These are phyloP conservation scores for Coemansia sp. DNA, from an alignment of 192 early-diverging fungal species.

Conservation along the genomic window DNA sequence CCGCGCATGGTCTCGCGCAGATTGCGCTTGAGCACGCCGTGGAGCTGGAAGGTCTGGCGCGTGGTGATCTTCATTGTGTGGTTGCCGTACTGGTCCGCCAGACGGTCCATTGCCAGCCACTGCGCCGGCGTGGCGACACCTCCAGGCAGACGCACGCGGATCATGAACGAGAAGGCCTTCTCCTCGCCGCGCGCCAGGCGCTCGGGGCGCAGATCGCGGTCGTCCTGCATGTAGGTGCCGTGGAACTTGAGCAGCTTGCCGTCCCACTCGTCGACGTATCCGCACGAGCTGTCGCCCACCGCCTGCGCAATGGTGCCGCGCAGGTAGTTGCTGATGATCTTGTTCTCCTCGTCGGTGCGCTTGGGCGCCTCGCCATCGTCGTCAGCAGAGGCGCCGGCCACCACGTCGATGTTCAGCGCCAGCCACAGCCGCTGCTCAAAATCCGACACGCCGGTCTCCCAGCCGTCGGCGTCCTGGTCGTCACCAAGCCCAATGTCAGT, in stretches of 20 bases:
- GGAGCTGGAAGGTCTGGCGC: constrained; percentile 96
- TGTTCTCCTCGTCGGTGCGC: constrained; percentile 89
- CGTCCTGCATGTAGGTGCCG: constrained; percentile 96
- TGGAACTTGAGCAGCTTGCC: constrained; percentile 95
- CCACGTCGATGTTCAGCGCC: constrained; percentile 71
- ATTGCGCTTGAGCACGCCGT: constrained; percentile 91
- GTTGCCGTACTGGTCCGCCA: constrained; percentile 82
- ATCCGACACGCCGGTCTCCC: constrained; percentile 72
- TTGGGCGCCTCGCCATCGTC: constrained; percentile 58
- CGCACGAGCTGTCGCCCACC: constrained; percentile 78
- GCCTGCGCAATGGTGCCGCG: constrained; percentile 91
- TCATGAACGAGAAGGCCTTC: constrained; percentile 95
- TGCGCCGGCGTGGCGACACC: constrained; percentile 85
- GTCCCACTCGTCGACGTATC: constrained; percentile 84
- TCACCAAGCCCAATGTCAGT: constrained; percentile 76
- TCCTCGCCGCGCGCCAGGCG: constrained; percentile 83
- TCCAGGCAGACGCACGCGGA: constrained; percentile 91
- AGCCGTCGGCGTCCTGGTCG: constrained; percentile 93
- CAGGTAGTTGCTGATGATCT: constrained; percentile 87
- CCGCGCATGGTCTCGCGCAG: constrained; percentile 85
- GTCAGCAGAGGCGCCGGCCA: constrained; percentile 61
- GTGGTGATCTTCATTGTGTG: constrained; percentile 93
- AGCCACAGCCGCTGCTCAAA: constrained; percentile 86
- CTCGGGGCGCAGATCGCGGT: constrained; percentile 88
- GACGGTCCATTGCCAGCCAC: constrained; percentile 93